Percentiles rank a stretch among this genome's conserved stretches.
Conservation (phyloP, 768 basidiomycete species). For the Psilocybe tampanensis region DNA sequence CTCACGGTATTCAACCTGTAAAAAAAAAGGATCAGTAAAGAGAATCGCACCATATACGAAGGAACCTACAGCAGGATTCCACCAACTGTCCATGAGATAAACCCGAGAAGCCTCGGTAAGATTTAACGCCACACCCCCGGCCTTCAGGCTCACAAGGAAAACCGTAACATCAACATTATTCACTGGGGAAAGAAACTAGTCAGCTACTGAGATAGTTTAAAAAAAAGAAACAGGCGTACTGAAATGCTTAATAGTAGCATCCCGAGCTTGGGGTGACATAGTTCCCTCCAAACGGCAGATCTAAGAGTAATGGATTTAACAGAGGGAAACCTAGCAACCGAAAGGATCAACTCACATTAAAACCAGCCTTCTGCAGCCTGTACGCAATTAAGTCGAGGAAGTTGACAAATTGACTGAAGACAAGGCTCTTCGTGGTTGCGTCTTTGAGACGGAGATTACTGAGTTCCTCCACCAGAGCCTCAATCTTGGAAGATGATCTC, state of each 20-base stretch:
- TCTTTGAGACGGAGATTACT: slow-evolving; percentile 82
- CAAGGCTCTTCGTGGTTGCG: slow-evolving; percentile 92
- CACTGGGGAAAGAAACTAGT: slow-evolving; percentile 48
- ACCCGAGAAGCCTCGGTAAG: slow-evolving; percentile 91
- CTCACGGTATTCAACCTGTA: slow-evolving; percentile 78
- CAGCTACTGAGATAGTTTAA: neutral
- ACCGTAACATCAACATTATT: slow-evolving; percentile 93
- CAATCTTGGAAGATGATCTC: slow-evolving; percentile 97
- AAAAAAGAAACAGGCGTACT: slow-evolving; percentile 50
- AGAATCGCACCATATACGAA: neutral
- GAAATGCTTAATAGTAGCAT: slow-evolving; percentile 93
- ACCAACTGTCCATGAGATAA: slow-evolving; percentile 97
- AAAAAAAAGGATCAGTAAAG: neutral
- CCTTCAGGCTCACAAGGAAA: slow-evolving; percentile 96
- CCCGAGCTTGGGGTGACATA: slow-evolving; percentile 95
- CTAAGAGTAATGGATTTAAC: slow-evolving; percentile 47
- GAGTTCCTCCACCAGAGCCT: slow-evolving; percentile 93
- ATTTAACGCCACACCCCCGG: slow-evolving; percentile 92
- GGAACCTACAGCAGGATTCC: slow-evolving; percentile 87
- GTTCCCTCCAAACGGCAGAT: slow-evolving; percentile 94
- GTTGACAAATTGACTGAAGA: slow-evolving; percentile 95
- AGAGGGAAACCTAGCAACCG: neutral
- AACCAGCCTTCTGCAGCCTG: slow-evolving; percentile 89
- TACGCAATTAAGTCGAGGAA: slow-evolving; percentile 94
- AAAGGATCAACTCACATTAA: slow-evolving; percentile 58